Base-by-base conservation (phyloP, 306 rosid species). In the Castanea mollissima region DNA sequence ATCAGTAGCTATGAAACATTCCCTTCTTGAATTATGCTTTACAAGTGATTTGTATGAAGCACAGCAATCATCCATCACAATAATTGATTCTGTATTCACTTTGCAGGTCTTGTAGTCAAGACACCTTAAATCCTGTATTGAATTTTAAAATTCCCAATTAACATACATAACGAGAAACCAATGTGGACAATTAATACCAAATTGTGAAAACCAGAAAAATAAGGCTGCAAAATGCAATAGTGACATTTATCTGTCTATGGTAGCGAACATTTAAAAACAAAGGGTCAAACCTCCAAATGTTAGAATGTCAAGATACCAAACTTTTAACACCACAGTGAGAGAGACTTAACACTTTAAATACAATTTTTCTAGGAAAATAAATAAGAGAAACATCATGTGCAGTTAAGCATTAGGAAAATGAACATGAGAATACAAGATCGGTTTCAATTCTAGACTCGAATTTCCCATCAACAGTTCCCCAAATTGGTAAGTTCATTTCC, bases 41-140 rank as follows among this genome's bases (percentile, higher is more conserved):
- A 86, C 82, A 51, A 34, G 65, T 4, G 75, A 73, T 77, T 70
- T 56, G 58, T 14, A 75, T 21, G 77, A 62, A 21, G 73, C 67
- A 55, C 57, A 65, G 80, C 69, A 60, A 74, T 52, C 71, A 55
- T 83, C 83, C 77, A 32, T 32, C 55, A 62, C 35, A 7, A 19
- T 38, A 60, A 6, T 60, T 35, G 74, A 68, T 62, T 58, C 73
- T 58, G 78, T 20, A 51, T 75, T 72, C 71, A 65, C 68, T 63
- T 51, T 73, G 38, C 79, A 76, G 75, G 56, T 73, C 62, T 82
- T 60, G 86, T 19, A 49, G 60, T 79, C 73, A 74, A 31, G 74
- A 57, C 27, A 77, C 32, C 54, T 27, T 25, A 82, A 60, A 76
- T 73, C 89, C 94, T 94, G 88, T 19, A 29, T 63, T 63, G 74